Evolutionary conservation across 306 rosid species (phyloP).

Genomic region (Medicago lupulina): DNA sequence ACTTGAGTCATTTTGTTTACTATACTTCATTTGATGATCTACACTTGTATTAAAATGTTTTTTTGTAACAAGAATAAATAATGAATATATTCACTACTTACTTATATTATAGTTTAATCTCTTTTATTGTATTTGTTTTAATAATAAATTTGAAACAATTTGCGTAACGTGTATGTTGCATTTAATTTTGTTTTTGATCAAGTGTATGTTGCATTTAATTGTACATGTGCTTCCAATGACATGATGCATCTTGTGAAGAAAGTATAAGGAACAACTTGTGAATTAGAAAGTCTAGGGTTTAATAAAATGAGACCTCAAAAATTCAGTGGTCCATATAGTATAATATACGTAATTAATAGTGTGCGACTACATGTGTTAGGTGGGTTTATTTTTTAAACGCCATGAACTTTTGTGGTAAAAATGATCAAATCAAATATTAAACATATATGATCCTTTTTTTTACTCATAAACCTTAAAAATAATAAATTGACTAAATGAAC

Average conservation of each 20-base stretch:
- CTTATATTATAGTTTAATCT: background rate
- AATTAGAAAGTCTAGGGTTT: background rate
- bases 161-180: constrained; percentile 39
- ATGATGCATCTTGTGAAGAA: constrained; percentile 28
- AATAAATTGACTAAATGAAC: too few relatives aligned
- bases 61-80: background rate
- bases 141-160: constrained; percentile 30
- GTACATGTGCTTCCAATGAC: constrained; percentile 45
- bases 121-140: background rate
- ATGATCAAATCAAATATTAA: too few relatives aligned
- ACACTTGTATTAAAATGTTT: background rate
- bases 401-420: too few relatives aligned
- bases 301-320: background rate
- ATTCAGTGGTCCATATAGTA: background rate
- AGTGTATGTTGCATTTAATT: constrained; percentile 42
- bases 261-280: constrained; percentile 34
- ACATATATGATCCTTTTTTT: too few relatives aligned
- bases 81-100: constrained; percentile 19
- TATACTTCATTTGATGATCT: constrained; percentile 17
- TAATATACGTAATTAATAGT: too few relatives aligned
- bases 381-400: too few relatives aligned
- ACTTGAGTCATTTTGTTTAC: constrained; percentile 9
- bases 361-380: too few relatives aligned
- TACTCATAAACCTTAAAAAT: too few relatives aligned
- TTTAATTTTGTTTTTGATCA: constrained; percentile 34